A percentile compares a stretch with the other conserved stretches of the same genome.
Conservation (phyloP, 148 eudicot genomes). For the Drosera capensis region DNA sequence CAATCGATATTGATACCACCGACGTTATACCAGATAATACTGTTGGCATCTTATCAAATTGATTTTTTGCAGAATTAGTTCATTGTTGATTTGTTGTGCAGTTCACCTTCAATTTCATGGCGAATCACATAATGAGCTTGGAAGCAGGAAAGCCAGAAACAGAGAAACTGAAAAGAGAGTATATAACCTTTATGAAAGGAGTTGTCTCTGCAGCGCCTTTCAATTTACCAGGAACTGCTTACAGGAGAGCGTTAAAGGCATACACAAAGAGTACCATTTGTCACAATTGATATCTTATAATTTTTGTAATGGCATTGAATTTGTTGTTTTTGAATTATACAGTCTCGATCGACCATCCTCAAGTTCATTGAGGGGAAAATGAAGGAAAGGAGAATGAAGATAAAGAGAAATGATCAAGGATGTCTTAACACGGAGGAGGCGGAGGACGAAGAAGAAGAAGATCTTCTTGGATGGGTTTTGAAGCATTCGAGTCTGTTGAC, state of each 20-base stretch:
- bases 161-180: slow-evolving; percentile 77
- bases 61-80: too few species aligned
- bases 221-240: slow-evolving; percentile 90
- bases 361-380: slow-evolving; percentile 68
- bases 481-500: slow-evolving; percentile 71
- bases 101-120: slow-evolving; percentile 97
- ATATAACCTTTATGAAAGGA: slow-evolving; percentile 96
- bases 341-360: slow-evolving; percentile 76
- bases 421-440: neutral
- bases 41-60: too few species aligned
- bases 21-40: too few species aligned
- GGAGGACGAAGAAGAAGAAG: slow-evolving; percentile 43
- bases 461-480: slow-evolving; percentile 88
- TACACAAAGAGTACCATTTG: neutral
- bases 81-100: slow-evolving; percentile 13
- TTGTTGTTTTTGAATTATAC: slow-evolving; percentile 7
- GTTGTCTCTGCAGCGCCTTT: slow-evolving; percentile 87
- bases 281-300: neutral
- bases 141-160: slow-evolving; percentile 80
- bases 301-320: neutral
- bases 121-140: slow-evolving; percentile 86
- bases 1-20: too few species aligned
- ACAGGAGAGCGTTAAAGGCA: slow-evolving; percentile 75
- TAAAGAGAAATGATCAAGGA: slow-evolving; percentile 11
- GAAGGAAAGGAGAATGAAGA: slow-evolving; percentile 37